A percentile compares a stretch with the other conserved stretches of the same genome.
Conservation (phyloP, 2,329 filamentous ascomycete species). For the Xylaria sp. region DNA sequence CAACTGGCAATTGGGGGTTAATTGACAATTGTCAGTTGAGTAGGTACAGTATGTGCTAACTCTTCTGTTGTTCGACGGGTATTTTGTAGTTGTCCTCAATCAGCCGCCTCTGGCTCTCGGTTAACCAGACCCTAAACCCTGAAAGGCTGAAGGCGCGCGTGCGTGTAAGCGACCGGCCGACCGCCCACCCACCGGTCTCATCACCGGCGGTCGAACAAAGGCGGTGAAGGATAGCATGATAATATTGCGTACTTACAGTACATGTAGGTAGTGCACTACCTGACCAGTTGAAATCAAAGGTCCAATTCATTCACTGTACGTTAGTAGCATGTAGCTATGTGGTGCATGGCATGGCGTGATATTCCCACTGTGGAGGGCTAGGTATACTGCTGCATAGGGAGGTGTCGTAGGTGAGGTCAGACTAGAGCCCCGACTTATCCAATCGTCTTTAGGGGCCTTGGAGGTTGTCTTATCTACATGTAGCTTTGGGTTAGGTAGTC, state of each 20-base stretch:
- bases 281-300: neutral
- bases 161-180: constrained; percentile 3
- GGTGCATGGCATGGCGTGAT: constrained; percentile 20
- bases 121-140: constrained; percentile 14
- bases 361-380: constrained; percentile 20
- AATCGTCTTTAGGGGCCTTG: constrained; percentile 9
- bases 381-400: constrained; percentile 1
- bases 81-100: constrained; percentile 5
- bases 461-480: constrained; percentile 27
- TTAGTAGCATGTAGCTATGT: neutral
- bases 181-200: too few species aligned
- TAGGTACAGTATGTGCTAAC: too few species aligned
- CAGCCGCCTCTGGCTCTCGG: constrained; percentile 31
- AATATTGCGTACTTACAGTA: neutral
- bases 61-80: constrained; percentile 3
- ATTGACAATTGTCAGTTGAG: constrained; percentile 3
- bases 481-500: constrained; percentile 26
- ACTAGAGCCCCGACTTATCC: constrained; percentile 2
- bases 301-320: constrained; percentile 14
- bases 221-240: constrained; percentile 35
- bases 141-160: constrained; percentile 12
- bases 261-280: neutral
- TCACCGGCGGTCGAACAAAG: constrained; percentile 14
- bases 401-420: constrained; percentile 7
- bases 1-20: constrained; percentile 9